These are phyloP conservation scores for Astrephomene gubernaculifera DNA, from an alignment of 139 green algal species.

Conservation along the genomic window DNA sequence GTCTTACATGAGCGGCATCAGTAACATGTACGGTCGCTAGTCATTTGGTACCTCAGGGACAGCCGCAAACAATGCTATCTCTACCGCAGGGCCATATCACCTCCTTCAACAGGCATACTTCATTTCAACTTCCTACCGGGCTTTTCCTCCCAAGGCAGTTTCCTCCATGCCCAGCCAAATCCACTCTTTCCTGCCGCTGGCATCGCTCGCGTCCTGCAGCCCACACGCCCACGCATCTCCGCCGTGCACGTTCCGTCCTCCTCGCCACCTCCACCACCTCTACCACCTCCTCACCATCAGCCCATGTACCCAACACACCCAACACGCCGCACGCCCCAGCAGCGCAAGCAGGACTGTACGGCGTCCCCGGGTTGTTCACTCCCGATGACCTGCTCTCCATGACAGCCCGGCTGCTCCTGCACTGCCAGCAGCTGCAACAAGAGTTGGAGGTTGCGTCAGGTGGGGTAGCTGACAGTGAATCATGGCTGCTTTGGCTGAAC, in stretches of 20 bases:
- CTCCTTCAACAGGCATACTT: too few species aligned
- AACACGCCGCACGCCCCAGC: neutral
- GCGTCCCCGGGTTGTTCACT: neutral
- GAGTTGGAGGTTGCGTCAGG: neutral
- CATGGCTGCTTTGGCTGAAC: neutral
- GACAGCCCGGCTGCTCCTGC: neutral
- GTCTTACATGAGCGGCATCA: neutral
- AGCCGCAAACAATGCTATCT: neutral
- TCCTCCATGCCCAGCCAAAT: too few species aligned
- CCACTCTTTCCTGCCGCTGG: neutral
- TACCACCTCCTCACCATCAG: neutral
- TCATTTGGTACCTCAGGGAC: too few species aligned
- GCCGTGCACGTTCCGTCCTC: too few species aligned
- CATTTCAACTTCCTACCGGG: too few species aligned
- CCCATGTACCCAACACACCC: neutral
- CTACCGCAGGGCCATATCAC: neutral
- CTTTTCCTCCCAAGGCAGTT: too few species aligned
- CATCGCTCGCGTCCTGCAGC: neutral
- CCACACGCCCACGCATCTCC: too few species aligned
- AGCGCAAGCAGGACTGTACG: neutral
- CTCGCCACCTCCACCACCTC: neutral
- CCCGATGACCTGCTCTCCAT: neutral
- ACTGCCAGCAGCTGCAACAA: conserved; percentile 11
- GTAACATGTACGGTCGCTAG: neutral
- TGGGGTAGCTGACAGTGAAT: neutral